These are phyloP conservation scores for Neurospora cerealis DNA, from an alignment of 495 filamentous ascomycete species.

Conservation along the genomic window DNA sequence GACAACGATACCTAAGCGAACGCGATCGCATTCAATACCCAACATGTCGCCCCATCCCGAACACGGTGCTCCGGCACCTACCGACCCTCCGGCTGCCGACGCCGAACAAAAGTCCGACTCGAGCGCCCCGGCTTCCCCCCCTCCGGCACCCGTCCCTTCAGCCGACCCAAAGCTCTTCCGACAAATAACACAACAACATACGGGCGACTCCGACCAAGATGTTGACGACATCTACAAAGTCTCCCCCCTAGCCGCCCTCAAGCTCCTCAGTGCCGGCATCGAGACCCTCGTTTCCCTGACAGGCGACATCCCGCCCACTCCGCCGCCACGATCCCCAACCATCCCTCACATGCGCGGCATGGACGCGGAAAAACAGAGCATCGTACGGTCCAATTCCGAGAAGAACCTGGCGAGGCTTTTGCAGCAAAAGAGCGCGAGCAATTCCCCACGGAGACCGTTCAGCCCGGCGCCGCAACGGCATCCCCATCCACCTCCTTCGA, in stretches of 20 bases:
- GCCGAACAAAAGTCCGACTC: constrained; percentile 9
- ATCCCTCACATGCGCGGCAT: constrained; percentile 51
- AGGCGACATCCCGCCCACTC: constrained; percentile 66
- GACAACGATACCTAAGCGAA: background rate
- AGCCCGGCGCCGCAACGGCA: constrained; percentile 1
- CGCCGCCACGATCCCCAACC: constrained; percentile 48
- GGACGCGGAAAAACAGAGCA: constrained; percentile 49
- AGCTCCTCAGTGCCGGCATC: constrained; percentile 61
- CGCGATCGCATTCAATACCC: background rate
- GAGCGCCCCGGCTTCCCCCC: constrained; percentile 22
- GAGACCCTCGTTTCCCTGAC: constrained; percentile 62
- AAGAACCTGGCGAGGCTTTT: constrained; percentile 32
- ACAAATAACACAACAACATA: background rate
- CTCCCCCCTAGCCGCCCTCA: constrained; percentile 63
- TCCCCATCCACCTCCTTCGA: constrained; percentile 2
- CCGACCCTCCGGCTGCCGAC: constrained; percentile 1
- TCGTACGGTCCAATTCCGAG: constrained; percentile 41
- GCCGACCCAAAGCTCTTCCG: constrained; percentile 32
- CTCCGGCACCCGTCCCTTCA: constrained; percentile 40
- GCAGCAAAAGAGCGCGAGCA: constrained; percentile 17
- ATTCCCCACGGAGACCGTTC: constrained; percentile 6
- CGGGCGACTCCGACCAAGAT: constrained; percentile 8
- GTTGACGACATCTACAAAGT: constrained; percentile 60
- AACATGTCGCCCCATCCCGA: constrained; percentile 4
- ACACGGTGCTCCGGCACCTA: background rate